Evolutionary conservation across 2,329 filamentous ascomycete species (phyloP), one percentile per base, ranked within the genome.

Genomic region (Neopestalotiopsis sp.): DNA sequence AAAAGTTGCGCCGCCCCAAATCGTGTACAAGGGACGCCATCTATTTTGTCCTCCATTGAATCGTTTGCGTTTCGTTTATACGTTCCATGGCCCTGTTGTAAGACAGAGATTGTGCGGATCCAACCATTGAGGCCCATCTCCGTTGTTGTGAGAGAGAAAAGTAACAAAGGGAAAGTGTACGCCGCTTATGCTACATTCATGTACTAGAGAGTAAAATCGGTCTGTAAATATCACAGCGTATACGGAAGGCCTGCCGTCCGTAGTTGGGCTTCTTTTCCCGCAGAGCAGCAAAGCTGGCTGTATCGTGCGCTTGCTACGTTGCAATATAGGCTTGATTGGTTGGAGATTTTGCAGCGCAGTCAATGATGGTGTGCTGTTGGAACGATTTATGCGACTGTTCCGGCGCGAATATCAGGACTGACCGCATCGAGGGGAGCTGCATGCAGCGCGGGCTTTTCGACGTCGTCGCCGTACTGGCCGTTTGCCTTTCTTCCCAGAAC

Each of bases 391-490:
- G n/a, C 45, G 17, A 17, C n/a, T 24, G 45, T 17, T 52, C n/a
- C 45, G 17, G 66, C 84, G 86, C n/a, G 76, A 20, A 52, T 75
- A 24, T 82, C 71, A 1, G 88, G 86, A 72, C 87, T 73, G 67
- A 95, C 88, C 13, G 88, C 89, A 78, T 97, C 93, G 59, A 98
- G 81, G 1, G 95, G 94, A 30, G 93, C 95, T 4, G 94, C 91
- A 79, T 98, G 96, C 71, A 98, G 82, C 3, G 96, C 95, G 17
- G 96, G 96, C 76, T 92, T 93, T 63, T 85, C 84, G 17, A 81
- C 78, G 63, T 84, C 84, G 4, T 83, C 84, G 57, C 76, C 77
- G 52, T 81, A 76, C 45, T 82, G 77, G 83, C 87, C 92, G 2
- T 84, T 86, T 71, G 84, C 86, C 75, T 90, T 90, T 75, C 88